A percentile compares a stretch with the other conserved stretches of the same genome.
Evolutionary conservation across 345 rosid genomes (phyloP).

Genomic region (Erodium maritimum): DNA sequence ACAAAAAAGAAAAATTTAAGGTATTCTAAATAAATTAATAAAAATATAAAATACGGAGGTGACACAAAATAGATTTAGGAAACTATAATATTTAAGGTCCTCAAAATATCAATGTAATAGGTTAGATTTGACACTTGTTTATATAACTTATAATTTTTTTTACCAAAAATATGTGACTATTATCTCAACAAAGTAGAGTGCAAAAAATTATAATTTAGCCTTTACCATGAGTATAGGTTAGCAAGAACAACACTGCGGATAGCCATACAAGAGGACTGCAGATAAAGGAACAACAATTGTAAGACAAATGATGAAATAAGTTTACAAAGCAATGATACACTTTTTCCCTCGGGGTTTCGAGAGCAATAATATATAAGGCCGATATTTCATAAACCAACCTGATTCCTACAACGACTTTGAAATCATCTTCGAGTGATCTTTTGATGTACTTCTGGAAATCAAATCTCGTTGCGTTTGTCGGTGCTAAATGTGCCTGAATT

Average conservation of each 20-base stretch:
- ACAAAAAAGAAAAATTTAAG: too few species aligned
- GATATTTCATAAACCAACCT: slow-evolving; percentile 37
- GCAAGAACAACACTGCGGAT: slow-evolving; percentile 51
- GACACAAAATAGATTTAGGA: too few species aligned
- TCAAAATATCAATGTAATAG: too few species aligned
- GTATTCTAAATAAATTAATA: too few species aligned
- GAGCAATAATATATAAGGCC: too few species aligned
- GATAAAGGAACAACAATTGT: neutral
- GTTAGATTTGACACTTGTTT: too few species aligned
- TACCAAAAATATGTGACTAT: too few species aligned
- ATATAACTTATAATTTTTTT: too few species aligned
- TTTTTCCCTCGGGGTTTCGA: too few species aligned
- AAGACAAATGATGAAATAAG: neutral
- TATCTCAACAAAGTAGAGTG: neutral
- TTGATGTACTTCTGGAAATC: slow-evolving; percentile 76
- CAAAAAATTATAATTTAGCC: neutral
- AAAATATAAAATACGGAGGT: too few species aligned
- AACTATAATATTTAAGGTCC: too few species aligned
- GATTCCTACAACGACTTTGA: slow-evolving; percentile 81
- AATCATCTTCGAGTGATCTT: slow-evolving; percentile 84
- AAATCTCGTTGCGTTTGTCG: slow-evolving; percentile 56
- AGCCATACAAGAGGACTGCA: slow-evolving; percentile 83
- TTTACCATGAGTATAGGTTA: slow-evolving; percentile 76
- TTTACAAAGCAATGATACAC: too few species aligned
- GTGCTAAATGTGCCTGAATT: slow-evolving; percentile 79